Conservation (phyloP, 305 asterid genomes). For the Fraxinus floribunda region DNA sequence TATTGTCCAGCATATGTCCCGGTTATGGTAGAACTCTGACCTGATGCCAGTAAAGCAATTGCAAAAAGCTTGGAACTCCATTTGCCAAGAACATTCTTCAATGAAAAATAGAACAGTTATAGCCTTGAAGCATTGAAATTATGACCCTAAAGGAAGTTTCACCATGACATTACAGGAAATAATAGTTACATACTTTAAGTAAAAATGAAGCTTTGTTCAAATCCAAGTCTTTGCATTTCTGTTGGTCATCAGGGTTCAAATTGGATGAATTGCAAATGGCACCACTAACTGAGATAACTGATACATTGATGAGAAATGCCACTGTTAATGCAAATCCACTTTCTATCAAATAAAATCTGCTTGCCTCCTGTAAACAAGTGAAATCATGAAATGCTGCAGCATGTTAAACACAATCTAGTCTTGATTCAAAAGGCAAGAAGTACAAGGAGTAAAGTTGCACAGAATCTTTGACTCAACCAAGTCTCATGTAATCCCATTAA, state of each 20-base stretch:
- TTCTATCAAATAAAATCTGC: constrained; percentile 81
- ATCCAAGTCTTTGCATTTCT: constrained; percentile 80
- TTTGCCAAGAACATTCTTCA: constrained; percentile 76
- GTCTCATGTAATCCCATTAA: neutral
- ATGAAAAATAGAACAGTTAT: neutral
- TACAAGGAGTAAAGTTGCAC: neutral
- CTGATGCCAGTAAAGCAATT: constrained; percentile 92
- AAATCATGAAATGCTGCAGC: constrained; percentile 14
- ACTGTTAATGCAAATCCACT: constrained; percentile 81
- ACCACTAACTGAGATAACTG: constrained; percentile 89
- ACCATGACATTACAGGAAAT: neutral
- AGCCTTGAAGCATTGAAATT: neutral
- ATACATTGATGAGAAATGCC: constrained; percentile 84
- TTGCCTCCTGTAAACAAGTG: constrained; percentile 67
- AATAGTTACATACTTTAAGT: constrained; percentile 53
- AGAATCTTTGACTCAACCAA: neutral
- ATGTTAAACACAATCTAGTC: neutral
- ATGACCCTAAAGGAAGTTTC: neutral
- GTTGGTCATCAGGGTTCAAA: constrained; percentile 44
- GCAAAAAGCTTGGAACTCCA: constrained; percentile 98
- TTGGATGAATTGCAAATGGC: constrained; percentile 76
- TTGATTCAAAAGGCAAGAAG: neutral
- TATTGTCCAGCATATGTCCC: constrained; percentile 98
- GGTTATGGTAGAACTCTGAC: constrained; percentile 95
- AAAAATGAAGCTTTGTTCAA: constrained; percentile 85